Evolutionary conservation across 805 yeast species (phyloP).

Genomic region (Diddensiella santjacobensis): DNA sequence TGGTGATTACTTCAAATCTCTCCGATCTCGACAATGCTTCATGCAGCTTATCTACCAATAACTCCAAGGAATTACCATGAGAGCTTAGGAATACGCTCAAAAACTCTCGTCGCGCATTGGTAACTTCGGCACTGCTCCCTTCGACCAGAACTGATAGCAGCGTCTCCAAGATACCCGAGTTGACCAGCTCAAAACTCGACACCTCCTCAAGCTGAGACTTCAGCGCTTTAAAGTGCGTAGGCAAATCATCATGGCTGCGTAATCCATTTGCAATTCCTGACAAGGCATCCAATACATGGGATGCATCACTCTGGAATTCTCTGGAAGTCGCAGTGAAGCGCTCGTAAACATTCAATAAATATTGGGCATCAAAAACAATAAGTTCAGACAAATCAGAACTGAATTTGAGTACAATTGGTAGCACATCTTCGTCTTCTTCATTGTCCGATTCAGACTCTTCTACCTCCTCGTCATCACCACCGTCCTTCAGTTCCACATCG

Average conservation of each 20-base stretch:
- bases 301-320: slow-evolving; percentile 26
- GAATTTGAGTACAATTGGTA: slow-evolving; percentile 4
- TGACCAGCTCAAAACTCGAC: slow-evolving; percentile 72
- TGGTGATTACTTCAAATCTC: slow-evolving; percentile 57
- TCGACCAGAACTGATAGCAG: slow-evolving; percentile 35
- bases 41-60: slow-evolving; percentile 58
- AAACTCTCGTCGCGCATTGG: slow-evolving; percentile 40
- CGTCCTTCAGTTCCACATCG: slow-evolving; percentile 4
- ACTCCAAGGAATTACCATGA: slow-evolving; percentile 36
- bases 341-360: slow-evolving; percentile 7
- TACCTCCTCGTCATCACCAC: slow-evolving; percentile 23
- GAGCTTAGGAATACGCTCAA: slow-evolving; percentile 37
- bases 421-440: slow-evolving; percentile 32
- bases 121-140: slow-evolving; percentile 24
- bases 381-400: slow-evolving; percentile 12
- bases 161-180: slow-evolving; percentile 58
- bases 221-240: slow-evolving; percentile 14
- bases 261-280: slow-evolving; percentile 21
- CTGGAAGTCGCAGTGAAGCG: slow-evolving; percentile 1
- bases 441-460: slow-evolving; percentile 31
- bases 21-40: slow-evolving; percentile 69
- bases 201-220: slow-evolving; percentile 5
- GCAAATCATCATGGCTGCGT: slow-evolving; percentile 20
- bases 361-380: slow-evolving; percentile 9
- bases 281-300: slow-evolving; percentile 26